Base-by-base conservation (phyloP, 1,284 basidiomycete species). In the Rhizoctonia solani region DNA sequence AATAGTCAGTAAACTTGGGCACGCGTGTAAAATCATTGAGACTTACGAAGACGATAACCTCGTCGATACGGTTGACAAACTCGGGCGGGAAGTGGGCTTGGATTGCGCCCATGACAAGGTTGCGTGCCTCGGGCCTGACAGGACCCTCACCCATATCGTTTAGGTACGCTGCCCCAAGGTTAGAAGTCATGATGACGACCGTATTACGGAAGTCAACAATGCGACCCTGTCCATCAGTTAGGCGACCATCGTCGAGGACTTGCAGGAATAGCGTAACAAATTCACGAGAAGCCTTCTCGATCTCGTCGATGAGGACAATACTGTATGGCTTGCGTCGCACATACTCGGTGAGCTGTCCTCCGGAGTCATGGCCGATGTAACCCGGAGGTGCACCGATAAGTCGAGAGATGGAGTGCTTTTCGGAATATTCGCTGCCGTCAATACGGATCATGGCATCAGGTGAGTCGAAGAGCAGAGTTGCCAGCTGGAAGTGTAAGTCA, bases 121-220 rank as follows among this genome's bases (percentile, higher is more conserved):
- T 76, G 70, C 82, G 83, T 1, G 90, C 90, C 56, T 82, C 77
- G 0, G 82, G 77, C 30, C 82, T 87, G 53, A 96, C 86, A 0
- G 85, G 81, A 2, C 93, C 89, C 44, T 88, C 87, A 1, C 84
- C 83, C 80, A 90, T 85, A 69, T 92, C 90, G 67, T 92, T 87
- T 42, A 94, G 83, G 77, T 85, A 89, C 21, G 81, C 80, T 1
- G 88, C 88, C 50, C 93, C 93, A 32, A 98, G 83, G 76, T 98
- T 98, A 63, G 92, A 94, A 2, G 95, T 98, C 83, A 97, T 89
- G 76, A 95, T 92, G 75, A 98, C 93, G 73, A 96, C 92, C 0
- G 92, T 92, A 75, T 93, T 96, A 71, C 87, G 81, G 81, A 67
- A 90, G 76, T 86, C 83, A 44, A 92, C 85, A 25, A 89, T 79